Conservation (phyloP, 495 filamentous ascomycete genomes). For the Hyaloscypha hepaticicola region DNA sequence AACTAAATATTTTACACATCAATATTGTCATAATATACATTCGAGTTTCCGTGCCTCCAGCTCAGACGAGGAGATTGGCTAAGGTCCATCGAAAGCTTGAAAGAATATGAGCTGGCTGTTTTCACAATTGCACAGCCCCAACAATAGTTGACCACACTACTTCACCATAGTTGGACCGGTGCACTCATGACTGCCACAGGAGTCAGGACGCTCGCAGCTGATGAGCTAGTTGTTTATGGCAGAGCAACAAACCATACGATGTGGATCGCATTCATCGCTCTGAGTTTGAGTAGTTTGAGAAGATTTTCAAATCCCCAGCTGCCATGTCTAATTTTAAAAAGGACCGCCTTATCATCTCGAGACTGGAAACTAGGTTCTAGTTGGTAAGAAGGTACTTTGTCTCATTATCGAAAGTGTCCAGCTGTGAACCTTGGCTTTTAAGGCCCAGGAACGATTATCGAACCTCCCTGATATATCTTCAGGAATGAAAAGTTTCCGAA, state of each 20-base stretch:
- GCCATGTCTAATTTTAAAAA: slow-evolving; percentile 54
- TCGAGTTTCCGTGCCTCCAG: too few relatives aligned
- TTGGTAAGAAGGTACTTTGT: slow-evolving; percentile 57
- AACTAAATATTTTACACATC: too few relatives aligned
- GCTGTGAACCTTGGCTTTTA: too few relatives aligned
- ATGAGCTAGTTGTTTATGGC: slow-evolving; percentile 4
- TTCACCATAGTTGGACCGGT: background rate
- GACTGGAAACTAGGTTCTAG: slow-evolving; percentile 53
- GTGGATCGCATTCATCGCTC: slow-evolving; percentile 13
- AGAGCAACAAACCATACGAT: slow-evolving; percentile 13
- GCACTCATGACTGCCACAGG: background rate
- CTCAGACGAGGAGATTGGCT: too few relatives aligned
- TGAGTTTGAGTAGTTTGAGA: slow-evolving; percentile 9
- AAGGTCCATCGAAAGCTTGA: too few relatives aligned
- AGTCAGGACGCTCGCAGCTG: background rate
- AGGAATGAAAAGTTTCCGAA: slow-evolving; percentile 61
- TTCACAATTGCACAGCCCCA: background rate
- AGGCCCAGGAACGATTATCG: slow-evolving; percentile 28
- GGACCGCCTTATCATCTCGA: slow-evolving; percentile 54
- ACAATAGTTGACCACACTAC: too few relatives aligned
- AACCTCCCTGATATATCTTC: slow-evolving; percentile 60
- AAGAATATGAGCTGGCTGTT: too few relatives aligned
- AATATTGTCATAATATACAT: too few relatives aligned
- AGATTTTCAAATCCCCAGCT: slow-evolving; percentile 40
- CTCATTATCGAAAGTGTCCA: too few relatives aligned